These are phyloP conservation scores for Protomyces inundatus DNA, from an alignment of 1,139 yeast genomes.

Conservation along the genomic window DNA sequence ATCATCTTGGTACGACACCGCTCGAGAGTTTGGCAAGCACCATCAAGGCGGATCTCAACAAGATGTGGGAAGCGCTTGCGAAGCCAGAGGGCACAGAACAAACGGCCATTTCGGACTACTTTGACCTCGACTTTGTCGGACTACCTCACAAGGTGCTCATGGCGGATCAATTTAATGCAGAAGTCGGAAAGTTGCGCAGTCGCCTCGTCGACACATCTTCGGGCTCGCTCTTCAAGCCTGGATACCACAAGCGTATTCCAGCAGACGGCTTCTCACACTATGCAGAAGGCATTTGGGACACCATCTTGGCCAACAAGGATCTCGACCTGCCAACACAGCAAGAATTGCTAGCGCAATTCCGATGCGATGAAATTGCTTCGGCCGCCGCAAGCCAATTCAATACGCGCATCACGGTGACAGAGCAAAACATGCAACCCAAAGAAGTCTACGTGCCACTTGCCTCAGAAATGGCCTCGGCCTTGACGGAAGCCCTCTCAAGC, in stretches of 20 bases:
- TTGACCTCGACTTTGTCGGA: slow-evolving; percentile 76
- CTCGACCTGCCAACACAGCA: slow-evolving; percentile 95
- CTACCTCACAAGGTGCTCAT: slow-evolving; percentile 81
- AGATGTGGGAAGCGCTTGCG: slow-evolving; percentile 64
- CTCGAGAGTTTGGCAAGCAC: slow-evolving; percentile 64
- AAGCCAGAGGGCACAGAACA: slow-evolving; percentile 53
- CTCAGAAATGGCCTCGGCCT: slow-evolving; percentile 2
- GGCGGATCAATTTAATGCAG: slow-evolving; percentile 62
- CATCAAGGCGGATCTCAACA: slow-evolving; percentile 60
- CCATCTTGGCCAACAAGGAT: slow-evolving; percentile 86
- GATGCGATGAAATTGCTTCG: slow-evolving; percentile 81
- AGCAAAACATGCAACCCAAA: slow-evolving; percentile 26
- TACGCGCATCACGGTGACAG: slow-evolving; percentile 27
- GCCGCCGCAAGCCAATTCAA: slow-evolving; percentile 45
- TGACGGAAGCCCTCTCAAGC: slow-evolving; percentile 41
- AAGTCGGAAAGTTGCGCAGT: slow-evolving; percentile 61
- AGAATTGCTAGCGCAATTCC: slow-evolving; percentile 83
- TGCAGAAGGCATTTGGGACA: slow-evolving; percentile 89
- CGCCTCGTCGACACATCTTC: slow-evolving; percentile 41
- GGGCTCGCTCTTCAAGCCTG: slow-evolving; percentile 53
- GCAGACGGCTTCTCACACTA: slow-evolving; percentile 95
- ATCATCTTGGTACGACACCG: slow-evolving; percentile 85
- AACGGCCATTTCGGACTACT: slow-evolving; percentile 64
- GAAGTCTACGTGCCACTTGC: slow-evolving; percentile 29
- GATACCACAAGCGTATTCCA: slow-evolving; percentile 81